Conservation (phyloP, 1,284 basidiomycete species). For the Exobasidium cylindrosporum region DNA sequence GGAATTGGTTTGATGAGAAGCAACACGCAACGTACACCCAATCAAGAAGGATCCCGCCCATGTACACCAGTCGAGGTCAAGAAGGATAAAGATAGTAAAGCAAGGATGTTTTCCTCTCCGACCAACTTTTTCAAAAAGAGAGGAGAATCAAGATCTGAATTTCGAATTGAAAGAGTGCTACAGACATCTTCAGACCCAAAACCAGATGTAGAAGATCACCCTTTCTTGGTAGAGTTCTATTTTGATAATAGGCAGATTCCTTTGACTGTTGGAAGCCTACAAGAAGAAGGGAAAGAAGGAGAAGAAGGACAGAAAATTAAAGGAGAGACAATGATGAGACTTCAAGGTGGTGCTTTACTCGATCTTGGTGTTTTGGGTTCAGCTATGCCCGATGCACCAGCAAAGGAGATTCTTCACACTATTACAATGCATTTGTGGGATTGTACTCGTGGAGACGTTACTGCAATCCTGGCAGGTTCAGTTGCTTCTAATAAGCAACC, state of each 20-base stretch:
- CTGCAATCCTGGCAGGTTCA: background rate
- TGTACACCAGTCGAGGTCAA: too few species aligned
- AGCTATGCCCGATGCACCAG: background rate
- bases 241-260: background rate
- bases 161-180: background rate
- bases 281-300: background rate
- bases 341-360: background rate
- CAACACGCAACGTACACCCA: background rate
- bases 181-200: background rate
- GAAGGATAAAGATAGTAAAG: background rate
- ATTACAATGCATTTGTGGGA: constrained; percentile 12
- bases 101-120: background rate
- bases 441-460: background rate
- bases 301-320: background rate
- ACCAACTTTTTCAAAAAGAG: background rate
- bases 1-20: background rate
- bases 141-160: background rate
- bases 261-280: background rate
- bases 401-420: constrained; percentile 5
- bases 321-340: background rate
- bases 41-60: background rate
- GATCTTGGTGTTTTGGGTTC: background rate
- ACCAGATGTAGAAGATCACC: background rate
- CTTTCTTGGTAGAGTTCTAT: constrained; percentile 1
- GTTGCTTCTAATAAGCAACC: background rate